Evolutionary conservation across 2,329 filamentous ascomycete genomes (phyloP).

Genomic region (Epichloe scottii): DNA sequence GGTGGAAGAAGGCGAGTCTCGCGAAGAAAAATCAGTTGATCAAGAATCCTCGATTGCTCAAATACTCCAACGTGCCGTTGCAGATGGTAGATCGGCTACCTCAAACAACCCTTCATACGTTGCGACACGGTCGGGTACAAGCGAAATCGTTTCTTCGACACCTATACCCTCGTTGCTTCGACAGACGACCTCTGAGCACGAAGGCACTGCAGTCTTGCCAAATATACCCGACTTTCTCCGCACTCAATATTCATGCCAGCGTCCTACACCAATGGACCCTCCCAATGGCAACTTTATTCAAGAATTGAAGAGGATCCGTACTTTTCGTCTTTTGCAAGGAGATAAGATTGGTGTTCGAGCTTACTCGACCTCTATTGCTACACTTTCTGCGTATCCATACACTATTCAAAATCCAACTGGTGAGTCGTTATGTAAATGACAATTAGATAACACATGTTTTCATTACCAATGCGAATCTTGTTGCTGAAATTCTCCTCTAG

Average conservation of each 20-base stretch:
- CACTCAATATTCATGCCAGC: conserved; percentile 62
- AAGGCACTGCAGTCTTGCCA: conserved; percentile 41
- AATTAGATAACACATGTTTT: not conserved
- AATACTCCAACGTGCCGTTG: conserved; percentile 13
- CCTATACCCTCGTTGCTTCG: conserved; percentile 35
- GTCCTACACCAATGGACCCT: conserved; percentile 54
- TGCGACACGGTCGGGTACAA: not conserved
- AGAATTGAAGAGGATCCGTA: conserved; percentile 62
- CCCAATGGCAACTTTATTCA: conserved; percentile 67
- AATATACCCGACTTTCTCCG: conserved; percentile 54
- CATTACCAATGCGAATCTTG: not conserved
- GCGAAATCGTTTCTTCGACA: too few relatives aligned
- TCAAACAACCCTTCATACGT: not conserved
- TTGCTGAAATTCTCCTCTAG: conserved; percentile 16
- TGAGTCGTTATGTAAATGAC: conserved; percentile 13
- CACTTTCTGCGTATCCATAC: conserved; percentile 68
- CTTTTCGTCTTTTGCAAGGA: conserved; percentile 54
- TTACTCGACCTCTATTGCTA: conserved; percentile 77
- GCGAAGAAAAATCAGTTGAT: not conserved
- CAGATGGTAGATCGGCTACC: conserved; percentile 6
- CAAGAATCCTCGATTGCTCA: not conserved
- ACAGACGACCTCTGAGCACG: conserved; percentile 68
- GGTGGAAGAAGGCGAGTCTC: not conserved
- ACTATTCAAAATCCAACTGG: conserved; percentile 27
- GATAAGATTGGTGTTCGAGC: conserved; percentile 74